phyloP scores from a whole-genome alignment of 768 basidiomycete species.

The Mycena amicta region DNA sequence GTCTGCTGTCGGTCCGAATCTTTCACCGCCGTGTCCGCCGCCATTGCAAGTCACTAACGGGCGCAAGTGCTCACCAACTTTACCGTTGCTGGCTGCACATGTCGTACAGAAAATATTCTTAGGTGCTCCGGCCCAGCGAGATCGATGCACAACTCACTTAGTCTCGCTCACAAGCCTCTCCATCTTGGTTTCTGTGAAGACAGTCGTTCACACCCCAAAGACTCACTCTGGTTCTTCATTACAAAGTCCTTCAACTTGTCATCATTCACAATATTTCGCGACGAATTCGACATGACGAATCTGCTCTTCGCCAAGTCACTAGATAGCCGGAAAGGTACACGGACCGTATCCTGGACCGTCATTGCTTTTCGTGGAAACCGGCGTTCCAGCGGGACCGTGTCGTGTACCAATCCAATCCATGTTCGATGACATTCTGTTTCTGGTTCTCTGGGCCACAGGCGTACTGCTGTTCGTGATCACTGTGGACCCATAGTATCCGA shows the following conservation, averaged over 20 bases:
- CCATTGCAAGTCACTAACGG: slow-evolving; percentile 55
- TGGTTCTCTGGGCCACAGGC: slow-evolving; percentile 76
- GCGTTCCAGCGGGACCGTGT: too few species aligned
- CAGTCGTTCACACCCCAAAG: slow-evolving; percentile 94
- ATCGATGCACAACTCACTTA: slow-evolving; percentile 92
- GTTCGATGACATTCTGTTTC: slow-evolving; percentile 77
- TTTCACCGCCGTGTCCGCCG: slow-evolving; percentile 65
- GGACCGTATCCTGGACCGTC: slow-evolving; percentile 84
- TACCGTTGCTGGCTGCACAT: slow-evolving; percentile 75
- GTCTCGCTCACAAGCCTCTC: background rate
- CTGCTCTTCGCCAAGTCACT: slow-evolving; percentile 96
- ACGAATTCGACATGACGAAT: slow-evolving; percentile 89
- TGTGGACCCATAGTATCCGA: slow-evolving; percentile 76
- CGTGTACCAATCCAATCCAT: too few species aligned
- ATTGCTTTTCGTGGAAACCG: too few species aligned
- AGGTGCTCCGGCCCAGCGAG: slow-evolving; percentile 81
- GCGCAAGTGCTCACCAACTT: slow-evolving; percentile 89
- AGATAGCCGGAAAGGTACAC: slow-evolving; percentile 97
- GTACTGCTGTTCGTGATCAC: slow-evolving; percentile 77
- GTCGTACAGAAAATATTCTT: slow-evolving; percentile 88
- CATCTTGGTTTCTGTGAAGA: slow-evolving; percentile 53
- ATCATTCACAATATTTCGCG: slow-evolving; percentile 96
- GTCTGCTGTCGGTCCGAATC: too few species aligned
- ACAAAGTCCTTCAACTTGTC: slow-evolving; percentile 96
- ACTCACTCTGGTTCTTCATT: slow-evolving; percentile 95